These are phyloP conservation scores for Pugionium dolabratum DNA, from an alignment of 345 rosid species.

Conservation along the genomic window DNA sequence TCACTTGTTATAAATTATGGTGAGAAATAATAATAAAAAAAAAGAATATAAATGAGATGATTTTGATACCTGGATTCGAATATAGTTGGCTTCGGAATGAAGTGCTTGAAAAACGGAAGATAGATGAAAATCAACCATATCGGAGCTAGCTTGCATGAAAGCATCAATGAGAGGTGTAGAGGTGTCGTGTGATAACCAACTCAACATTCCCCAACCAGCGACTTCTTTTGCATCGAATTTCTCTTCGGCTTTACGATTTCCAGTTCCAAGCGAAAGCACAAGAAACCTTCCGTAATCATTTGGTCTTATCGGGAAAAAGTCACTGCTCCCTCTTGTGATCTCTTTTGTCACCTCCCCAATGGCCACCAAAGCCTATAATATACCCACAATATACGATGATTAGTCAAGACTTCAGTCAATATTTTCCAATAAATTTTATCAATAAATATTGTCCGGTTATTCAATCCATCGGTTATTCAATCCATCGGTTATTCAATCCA, in stretches of 20 bases:
- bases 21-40: too few species aligned
- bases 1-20: background rate
- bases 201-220: slow-evolving; percentile 64
- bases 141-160: slow-evolving; percentile 61
- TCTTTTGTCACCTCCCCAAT: slow-evolving; percentile 57
- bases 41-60: background rate
- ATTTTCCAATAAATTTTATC: too few species aligned
- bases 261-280: slow-evolving; percentile 69
- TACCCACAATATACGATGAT: slow-evolving; percentile 30
- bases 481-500: too few species aligned
- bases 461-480: too few species aligned
- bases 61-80: slow-evolving; percentile 37
- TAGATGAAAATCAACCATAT: slow-evolving; percentile 65
- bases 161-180: slow-evolving; percentile 60
- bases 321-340: slow-evolving; percentile 41
- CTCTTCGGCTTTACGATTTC: slow-evolving; percentile 41
- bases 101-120: slow-evolving; percentile 54
- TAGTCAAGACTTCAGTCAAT: too few species aligned
- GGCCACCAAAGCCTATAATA: slow-evolving; percentile 51
- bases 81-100: slow-evolving; percentile 43
- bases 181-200: slow-evolving; percentile 57
- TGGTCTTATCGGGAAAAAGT: slow-evolving; percentile 48
- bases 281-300: slow-evolving; percentile 52
- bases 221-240: slow-evolving; percentile 48
- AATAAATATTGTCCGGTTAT: too few species aligned